These are phyloP conservation scores for Yamadazyma jaroonii DNA, from an alignment of 1,139 yeast species.

Conservation along the genomic window DNA sequence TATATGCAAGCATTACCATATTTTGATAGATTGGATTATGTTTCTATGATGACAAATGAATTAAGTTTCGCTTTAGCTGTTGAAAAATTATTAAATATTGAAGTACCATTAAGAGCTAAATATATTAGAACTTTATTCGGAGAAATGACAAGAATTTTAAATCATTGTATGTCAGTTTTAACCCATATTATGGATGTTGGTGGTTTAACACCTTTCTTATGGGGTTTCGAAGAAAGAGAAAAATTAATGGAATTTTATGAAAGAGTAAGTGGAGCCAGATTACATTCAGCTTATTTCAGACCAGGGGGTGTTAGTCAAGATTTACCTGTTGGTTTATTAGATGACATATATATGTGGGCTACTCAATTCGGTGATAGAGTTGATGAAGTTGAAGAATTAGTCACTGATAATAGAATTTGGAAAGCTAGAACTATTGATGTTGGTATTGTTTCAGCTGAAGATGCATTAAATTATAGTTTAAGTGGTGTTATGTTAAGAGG, in stretches of 20 bases:
- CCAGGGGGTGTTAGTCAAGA: constrained; percentile 95
- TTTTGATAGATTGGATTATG: constrained; percentile 86
- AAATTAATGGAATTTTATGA: constrained; percentile 92
- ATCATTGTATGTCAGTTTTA: constrained; percentile 83
- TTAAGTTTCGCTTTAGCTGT: constrained; percentile 82
- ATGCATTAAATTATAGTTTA: constrained; percentile 77
- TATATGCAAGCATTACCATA: constrained; percentile 86
- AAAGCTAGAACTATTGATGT: constrained; percentile 81
- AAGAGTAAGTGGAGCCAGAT: constrained; percentile 87
- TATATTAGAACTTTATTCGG: constrained; percentile 86
- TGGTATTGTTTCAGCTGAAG: constrained; percentile 82
- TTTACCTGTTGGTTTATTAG: constrained; percentile 80
- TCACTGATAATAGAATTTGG: constrained; percentile 92
- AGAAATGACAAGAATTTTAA: constrained; percentile 79
- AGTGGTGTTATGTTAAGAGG: constrained; percentile 92
- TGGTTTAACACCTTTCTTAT: constrained; percentile 87
- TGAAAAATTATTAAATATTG: constrained; percentile 81
- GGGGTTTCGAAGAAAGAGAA: constrained; percentile 96
- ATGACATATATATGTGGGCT: constrained; percentile 95
- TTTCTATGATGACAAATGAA: constrained; percentile 92
- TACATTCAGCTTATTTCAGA: constrained; percentile 84
- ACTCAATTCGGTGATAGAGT: constrained; percentile 92
- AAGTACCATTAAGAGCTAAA: constrained; percentile 81
- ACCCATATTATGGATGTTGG: constrained; percentile 96
- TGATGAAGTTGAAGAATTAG: constrained; percentile 86